Base-by-base conservation (phyloP, 2,329 filamentous ascomycete genomes). In the Hawksworthiomyces lignivorus region DNA sequence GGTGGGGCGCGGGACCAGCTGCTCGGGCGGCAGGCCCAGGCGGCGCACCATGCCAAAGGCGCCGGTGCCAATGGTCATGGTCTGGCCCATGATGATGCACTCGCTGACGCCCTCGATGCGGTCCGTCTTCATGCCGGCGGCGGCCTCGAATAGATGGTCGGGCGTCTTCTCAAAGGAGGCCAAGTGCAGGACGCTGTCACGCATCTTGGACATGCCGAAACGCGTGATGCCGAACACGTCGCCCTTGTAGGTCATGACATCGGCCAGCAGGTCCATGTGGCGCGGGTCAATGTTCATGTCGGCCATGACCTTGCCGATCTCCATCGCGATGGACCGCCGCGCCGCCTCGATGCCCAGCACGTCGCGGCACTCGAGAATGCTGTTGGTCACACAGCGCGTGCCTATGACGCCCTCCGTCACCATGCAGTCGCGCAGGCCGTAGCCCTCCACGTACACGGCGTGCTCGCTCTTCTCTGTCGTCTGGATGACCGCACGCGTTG, bases 231-330 rank as follows among this genome's bases (percentile, higher is more conserved):
- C 92, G 15, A 96, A 75, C 0, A 98, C 86, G 53, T 97, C 90
- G 38, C 92, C 92, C 68, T 96, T 97, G 73, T 90, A 97, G 1
- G 92, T 97, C 92, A 98, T 98, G 41, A 96, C 89, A 56, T 98
- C 92, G 10, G 92, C 90, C 2, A 98, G 77, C 15, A 98, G 75
- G 60, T 96, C 84, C 88, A 98, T 97, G 67, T 98, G 92, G 43
- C 92, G 85, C 33, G 89, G 90, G 63, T 98, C 92, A 55, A 98
- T 97, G 62, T 79, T 81, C 88, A 98, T 96, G 59, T 83, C 80
- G 27, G 78, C 78, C 89, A 97, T 98, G 57, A 97, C 92, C 39
- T 75, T 73, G 40, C 73, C 75, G 55, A 98, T 97, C 67, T 98
- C 92, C 34, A 76, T 70, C 37, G 92, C 85, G 56, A 98, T 97